Percentiles rank a stretch among this genome's conserved stretches.
Conservation (phyloP, 108 stramenopile genomes). For the Bacterosira constricta region DNA sequence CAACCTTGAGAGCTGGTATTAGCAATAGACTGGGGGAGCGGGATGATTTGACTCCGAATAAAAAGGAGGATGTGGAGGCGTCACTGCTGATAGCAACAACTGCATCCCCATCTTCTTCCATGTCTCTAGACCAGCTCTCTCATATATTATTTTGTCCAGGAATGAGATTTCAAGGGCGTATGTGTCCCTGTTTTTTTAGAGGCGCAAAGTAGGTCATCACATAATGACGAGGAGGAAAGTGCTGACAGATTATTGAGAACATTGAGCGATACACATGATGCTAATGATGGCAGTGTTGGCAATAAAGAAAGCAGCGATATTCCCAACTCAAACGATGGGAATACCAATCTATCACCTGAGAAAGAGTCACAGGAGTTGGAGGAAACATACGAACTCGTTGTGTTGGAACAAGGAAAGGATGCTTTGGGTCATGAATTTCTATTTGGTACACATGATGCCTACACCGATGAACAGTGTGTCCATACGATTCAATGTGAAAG, state of each 20-base stretch:
- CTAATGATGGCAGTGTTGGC: too few species aligned
- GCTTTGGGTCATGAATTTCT: constrained; percentile 24
- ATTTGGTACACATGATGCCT: constrained; percentile 21
- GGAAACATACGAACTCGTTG: constrained; percentile 19
- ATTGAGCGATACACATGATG: too few species aligned
- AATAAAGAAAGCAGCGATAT: not conserved
- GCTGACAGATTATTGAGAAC: too few species aligned
- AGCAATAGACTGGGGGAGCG: too few species aligned
- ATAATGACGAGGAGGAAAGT: not conserved
- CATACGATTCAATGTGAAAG: not conserved
- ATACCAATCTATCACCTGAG: not conserved
- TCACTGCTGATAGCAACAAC: not conserved
- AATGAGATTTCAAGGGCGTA: constrained; percentile 26
- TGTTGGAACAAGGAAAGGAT: constrained; percentile 8
- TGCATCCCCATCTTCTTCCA: not conserved
- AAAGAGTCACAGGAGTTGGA: not conserved
- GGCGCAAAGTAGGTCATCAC: not conserved
- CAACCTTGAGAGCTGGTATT: not conserved
- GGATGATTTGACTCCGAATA: not conserved
- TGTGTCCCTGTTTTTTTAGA: constrained; percentile 12
- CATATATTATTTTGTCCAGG: constrained; percentile 26
- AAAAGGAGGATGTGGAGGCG: not conserved
- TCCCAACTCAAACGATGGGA: not conserved
- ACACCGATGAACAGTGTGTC: constrained; percentile 35
- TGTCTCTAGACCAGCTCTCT: constrained; percentile 10